Base-by-base conservation (phyloP, 331 rosid species). In the Cydonia oblonga region DNA sequence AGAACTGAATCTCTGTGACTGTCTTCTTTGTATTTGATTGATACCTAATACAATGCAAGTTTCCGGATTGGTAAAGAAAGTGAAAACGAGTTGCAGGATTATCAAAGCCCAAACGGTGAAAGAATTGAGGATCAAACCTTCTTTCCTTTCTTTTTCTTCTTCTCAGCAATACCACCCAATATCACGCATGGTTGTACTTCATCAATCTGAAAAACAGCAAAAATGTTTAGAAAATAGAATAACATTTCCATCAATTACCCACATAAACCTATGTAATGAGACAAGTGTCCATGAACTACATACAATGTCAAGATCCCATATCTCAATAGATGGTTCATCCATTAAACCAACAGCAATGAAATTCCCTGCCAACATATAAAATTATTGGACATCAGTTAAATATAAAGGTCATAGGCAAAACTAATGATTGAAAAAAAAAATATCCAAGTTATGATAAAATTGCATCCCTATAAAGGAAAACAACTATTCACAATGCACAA, bases 251-350 rank as follows among this genome's bases (percentile, higher is more conserved):
- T 42, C 73, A 46, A 53, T 58, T 23, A 49, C 54, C 59, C 44
- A 71, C 64, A 49, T 60, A n/a, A 14, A 30, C 9, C 51, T 12
- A 72, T 16, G 19, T 20, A 66, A 19, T 49, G n/a, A 58, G 42
- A 24, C 70, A 23, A 66, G 10, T 22, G 25, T 5, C 7, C 26
- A 58, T 5, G 49, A 74, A 18, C 64, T 60, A 84, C 97, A 76
- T 87, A 93, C 97, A 71, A 91, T 81, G 79, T 93, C 97, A 78
- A 93, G 97, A 85, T 93, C 96, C 96, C 96, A 93, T 74, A 93
- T 91, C 86, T 93, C 97, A 40, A 91, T 90, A 68, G 89, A 75
- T 60, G 97, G 97, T 61, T 86, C 76, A 13, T 64, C 97, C 98
- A 93, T 91, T 64, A 96, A 81, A 70, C 95, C 96, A 78, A 91